phyloP scores from a whole-genome alignment of 441 rosid species.

The Corymbia calophylla region DNA sequence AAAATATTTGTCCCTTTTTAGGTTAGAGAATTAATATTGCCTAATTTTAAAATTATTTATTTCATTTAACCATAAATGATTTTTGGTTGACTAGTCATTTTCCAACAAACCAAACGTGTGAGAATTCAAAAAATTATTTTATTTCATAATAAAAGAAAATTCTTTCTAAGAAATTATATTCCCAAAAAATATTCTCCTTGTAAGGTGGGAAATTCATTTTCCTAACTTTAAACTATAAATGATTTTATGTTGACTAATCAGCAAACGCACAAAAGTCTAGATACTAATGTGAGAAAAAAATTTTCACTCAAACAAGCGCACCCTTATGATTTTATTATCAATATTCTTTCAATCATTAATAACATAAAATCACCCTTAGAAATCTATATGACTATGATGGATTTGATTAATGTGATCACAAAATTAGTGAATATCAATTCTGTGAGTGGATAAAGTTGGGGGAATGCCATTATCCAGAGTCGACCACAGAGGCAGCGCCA shows the following conservation, averaged over 20 bases:
- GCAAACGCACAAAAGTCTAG: no score
- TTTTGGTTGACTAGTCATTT: not conserved
- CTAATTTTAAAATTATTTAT: not conserved
- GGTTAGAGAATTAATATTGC: no score
- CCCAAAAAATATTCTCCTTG: not conserved
- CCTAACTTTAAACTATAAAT: not conserved
- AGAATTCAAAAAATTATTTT: not conserved
- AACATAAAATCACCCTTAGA: not conserved
- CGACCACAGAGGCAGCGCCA: not conserved
- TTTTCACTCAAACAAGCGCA: not conserved
- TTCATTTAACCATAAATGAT: not conserved
- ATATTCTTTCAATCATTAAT: not conserved
- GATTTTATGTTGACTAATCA: no score
- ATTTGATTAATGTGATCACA: not conserved
- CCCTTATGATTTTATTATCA: not conserved
- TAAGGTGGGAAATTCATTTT: not conserved
- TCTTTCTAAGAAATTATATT: not conserved
- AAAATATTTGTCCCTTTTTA: no score
- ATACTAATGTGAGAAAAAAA: no score
- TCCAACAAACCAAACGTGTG: fast-evolving
- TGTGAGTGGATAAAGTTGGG: not conserved
- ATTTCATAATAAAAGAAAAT: not conserved
- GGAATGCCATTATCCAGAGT: not conserved
- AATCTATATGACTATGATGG: not conserved
- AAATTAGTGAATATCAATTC: not conserved